Percentiles rank a stretch among this genome's conserved stretches.
These are phyloP conservation scores for Penicillium sp. DNA, from an alignment of 2,329 filamentous ascomycete species.

Conservation along the genomic window DNA sequence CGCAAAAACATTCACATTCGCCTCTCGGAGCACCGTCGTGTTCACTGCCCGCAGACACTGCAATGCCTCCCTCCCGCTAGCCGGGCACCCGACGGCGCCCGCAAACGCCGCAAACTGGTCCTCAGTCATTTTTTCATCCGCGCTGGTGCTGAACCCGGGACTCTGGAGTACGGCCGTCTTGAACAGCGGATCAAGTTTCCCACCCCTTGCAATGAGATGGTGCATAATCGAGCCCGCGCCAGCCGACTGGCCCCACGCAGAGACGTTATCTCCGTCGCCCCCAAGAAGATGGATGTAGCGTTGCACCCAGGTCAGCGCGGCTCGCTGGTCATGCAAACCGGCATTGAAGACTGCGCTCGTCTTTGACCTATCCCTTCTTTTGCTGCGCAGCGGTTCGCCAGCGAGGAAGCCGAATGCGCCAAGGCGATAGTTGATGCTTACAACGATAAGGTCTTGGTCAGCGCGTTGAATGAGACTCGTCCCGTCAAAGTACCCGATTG, in stretches of 20 bases:
- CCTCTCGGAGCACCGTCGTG: neutral
- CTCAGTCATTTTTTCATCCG: neutral
- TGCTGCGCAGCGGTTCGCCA: neutral
- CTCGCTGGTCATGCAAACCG: neutral
- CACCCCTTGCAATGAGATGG: slow-evolving; percentile 5
- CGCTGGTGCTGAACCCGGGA: neutral
- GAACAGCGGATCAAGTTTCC: neutral
- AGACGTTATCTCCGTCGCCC: neutral
- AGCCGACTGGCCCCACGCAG: slow-evolving; percentile 6
- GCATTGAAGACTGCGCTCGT: neutral
- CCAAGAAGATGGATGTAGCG: neutral
- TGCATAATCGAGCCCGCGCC: slow-evolving; percentile 7
- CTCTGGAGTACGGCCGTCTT: neutral
- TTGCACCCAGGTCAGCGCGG: neutral
- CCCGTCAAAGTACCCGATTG: neutral
- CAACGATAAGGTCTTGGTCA: neutral
- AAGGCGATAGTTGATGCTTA: neutral
- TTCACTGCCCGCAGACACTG: neutral
- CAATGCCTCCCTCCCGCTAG: neutral
- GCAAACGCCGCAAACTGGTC: neutral
- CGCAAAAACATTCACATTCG: neutral
- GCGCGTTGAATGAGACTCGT: neutral
- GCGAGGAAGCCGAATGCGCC: neutral
- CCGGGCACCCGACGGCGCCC: neutral
- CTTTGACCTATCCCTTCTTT: neutral